These are phyloP conservation scores for Corymbia maculata DNA, from an alignment of 345 rosid species.

Conservation along the genomic window DNA sequence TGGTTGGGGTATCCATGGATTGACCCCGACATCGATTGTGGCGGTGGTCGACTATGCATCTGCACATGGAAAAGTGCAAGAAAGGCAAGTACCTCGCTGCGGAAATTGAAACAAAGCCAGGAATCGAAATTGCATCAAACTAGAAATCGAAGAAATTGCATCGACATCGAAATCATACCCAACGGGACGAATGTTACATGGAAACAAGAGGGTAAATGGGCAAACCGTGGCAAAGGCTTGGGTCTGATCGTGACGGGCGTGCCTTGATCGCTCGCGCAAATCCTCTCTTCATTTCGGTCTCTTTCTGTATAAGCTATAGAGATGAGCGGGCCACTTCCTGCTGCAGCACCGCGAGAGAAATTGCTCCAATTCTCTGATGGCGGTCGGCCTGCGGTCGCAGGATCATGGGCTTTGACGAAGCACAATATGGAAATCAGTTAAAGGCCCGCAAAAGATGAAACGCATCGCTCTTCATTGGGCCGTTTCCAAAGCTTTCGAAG, in stretches of 20 bases:
- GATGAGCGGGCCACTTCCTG: background rate
- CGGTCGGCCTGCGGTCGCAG: background rate
- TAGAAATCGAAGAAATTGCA: background rate
- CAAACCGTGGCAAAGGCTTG: no score
- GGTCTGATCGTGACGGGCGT: no score
- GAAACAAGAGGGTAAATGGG: background rate
- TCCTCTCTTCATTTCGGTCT: no score
- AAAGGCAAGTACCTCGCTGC: background rate
- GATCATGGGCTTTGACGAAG: background rate
- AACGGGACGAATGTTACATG: background rate
- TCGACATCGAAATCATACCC: no score
- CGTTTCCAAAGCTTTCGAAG: background rate
- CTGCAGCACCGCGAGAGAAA: background rate
- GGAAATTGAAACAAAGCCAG: background rate
- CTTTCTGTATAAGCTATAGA: background rate
- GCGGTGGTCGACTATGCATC: rapidly evolving
- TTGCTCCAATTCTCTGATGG: background rate
- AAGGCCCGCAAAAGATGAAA: background rate
- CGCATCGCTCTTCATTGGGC: background rate
- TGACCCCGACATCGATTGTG: background rate
- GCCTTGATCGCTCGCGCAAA: no score
- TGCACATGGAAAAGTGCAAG: rapidly evolving
- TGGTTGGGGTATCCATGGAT: background rate
- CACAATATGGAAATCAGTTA: no score
- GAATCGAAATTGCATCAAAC: background rate